Evolutionary conservation across 495 filamentous ascomycete genomes (phyloP).

Genomic region (Talaromyces borbonicus): DNA sequence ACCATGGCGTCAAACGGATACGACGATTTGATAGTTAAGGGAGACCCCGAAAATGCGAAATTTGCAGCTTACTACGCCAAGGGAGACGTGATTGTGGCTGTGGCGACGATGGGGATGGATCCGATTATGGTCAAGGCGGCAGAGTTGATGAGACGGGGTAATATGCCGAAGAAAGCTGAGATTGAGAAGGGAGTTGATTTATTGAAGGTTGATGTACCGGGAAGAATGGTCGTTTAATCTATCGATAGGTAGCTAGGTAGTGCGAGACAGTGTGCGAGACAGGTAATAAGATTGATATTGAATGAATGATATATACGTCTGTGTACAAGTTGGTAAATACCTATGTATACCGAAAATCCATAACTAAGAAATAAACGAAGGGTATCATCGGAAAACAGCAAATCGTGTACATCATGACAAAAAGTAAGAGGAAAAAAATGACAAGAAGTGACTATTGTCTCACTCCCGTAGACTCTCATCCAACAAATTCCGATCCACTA

Average conservation of each 20-base stretch:
- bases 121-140: conserved; percentile 74
- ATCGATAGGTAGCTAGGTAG: background rate
- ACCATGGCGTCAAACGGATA: conserved; percentile 56
- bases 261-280: no score
- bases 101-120: conserved; percentile 85
- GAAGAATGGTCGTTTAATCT: conserved; percentile 36
- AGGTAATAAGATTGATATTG: background rate
- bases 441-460: background rate
- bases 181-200: conserved; percentile 67
- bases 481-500: conserved; percentile 28
- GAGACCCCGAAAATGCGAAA: conserved; percentile 68
- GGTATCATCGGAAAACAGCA: no score
- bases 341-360: background rate
- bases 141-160: conserved; percentile 74
- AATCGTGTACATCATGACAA: background rate
- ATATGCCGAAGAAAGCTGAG: conserved; percentile 75
- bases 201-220: conserved; percentile 46
- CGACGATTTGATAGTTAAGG: conserved; percentile 73
- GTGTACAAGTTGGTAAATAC: no score
- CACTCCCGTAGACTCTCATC: conserved; percentile 33
- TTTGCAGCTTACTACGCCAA: conserved; percentile 85
- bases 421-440: background rate
- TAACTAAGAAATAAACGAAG: no score
- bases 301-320: background rate
- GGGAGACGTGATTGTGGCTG: conserved; percentile 82